Evolutionary conservation across 306 rosid genomes (phyloP).

Genomic region (Cucumis melo): DNA sequence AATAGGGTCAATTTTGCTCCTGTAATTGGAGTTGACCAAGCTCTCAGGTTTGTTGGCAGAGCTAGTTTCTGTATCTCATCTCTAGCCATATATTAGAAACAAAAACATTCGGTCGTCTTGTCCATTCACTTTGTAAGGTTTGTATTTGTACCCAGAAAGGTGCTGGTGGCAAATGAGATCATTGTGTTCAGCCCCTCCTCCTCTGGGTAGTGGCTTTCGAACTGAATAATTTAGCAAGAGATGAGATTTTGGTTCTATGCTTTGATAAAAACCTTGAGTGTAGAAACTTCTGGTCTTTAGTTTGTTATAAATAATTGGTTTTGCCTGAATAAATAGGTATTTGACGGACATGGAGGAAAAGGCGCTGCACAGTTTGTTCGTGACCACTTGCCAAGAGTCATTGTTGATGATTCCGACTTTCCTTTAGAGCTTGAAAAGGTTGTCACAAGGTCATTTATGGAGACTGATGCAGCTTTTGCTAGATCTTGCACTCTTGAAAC

Average conservation of each 20-base stretch:
- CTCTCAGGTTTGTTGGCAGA: neutral
- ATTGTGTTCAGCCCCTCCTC: neutral
- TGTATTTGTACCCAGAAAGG: neutral
- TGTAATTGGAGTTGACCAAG: neutral
- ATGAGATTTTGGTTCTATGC: neutral
- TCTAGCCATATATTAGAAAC: neutral
- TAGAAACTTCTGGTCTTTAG: neutral
- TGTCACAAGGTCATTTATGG: constrained; percentile 65
- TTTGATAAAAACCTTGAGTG: neutral
- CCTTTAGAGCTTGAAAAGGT: constrained; percentile 88
- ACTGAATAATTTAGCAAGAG: neutral
- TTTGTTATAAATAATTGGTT: neutral
- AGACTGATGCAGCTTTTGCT: constrained; percentile 77
- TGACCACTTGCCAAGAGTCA: constrained; percentile 71
- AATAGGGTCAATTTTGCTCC: neutral
- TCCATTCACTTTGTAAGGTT: neutral
- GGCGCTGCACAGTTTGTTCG: constrained; percentile 79
- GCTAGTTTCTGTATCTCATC: neutral
- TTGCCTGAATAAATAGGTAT: constrained; percentile 44
- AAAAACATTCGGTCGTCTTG: neutral
- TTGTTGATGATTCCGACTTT: constrained; percentile 79
- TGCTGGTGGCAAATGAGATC: neutral
- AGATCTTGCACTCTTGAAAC: constrained; percentile 43
- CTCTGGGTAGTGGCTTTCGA: neutral
- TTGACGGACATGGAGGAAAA: constrained; percentile 95